Conservation (phyloP, 2,329 filamentous ascomycete genomes). For the Venturia oleaginea region DNA sequence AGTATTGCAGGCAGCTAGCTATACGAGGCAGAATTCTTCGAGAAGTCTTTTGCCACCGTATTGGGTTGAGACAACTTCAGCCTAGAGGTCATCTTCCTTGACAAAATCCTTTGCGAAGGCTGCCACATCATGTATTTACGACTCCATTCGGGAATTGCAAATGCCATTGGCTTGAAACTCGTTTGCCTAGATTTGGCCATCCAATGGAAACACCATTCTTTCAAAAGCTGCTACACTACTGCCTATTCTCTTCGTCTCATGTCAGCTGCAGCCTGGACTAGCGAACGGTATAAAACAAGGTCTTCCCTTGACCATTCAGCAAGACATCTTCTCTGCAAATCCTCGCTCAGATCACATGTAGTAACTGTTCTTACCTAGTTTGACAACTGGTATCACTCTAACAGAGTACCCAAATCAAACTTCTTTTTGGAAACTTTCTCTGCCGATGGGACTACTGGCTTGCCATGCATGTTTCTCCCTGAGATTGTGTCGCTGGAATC, state of each 20-base stretch:
- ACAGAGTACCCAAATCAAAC: neutral
- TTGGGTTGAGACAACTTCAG: neutral
- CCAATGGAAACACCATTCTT: neutral
- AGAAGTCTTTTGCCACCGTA: neutral
- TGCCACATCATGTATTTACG: neutral
- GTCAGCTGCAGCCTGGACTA: neutral
- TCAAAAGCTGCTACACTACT: neutral
- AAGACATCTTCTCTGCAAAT: neutral
- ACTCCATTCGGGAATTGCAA: neutral
- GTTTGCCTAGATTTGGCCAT: neutral
- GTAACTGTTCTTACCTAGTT: constrained; percentile 7
- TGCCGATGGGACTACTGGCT: neutral
- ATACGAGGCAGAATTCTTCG: neutral
- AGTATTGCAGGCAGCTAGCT: neutral
- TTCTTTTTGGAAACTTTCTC: neutral
- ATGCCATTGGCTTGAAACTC: neutral
- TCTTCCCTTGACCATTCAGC: neutral
- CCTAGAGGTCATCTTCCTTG: no score
- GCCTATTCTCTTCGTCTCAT: neutral
- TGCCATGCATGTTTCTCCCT: neutral
- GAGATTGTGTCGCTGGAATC: neutral
- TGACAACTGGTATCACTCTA: neutral
- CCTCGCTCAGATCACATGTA: constrained; percentile 1
- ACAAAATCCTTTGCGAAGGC: neutral
- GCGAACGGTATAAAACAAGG: neutral